Conservation (phyloP, 768 basidiomycete genomes). For the Hericium coralloides region DNA sequence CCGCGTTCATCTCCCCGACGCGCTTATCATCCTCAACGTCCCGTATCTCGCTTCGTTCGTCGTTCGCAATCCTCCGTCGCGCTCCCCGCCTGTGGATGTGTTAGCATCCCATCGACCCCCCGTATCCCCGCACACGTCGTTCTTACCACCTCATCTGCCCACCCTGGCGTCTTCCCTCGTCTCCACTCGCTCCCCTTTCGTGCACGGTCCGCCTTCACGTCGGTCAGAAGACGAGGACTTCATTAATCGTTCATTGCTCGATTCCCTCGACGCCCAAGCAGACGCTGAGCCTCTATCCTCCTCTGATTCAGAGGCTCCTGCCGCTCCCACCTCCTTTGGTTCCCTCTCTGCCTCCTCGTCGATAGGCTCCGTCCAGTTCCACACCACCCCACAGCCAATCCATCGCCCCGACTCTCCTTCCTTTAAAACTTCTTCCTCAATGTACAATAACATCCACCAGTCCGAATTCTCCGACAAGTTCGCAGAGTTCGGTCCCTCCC, state of each 20-base stretch:
- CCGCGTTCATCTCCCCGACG: background rate
- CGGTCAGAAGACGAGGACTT: conserved; percentile 59
- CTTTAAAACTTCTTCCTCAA: conserved; percentile 21
- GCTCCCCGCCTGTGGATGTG: conserved; percentile 19
- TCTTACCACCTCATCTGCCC: conserved; percentile 16
- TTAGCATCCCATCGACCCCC: conserved; percentile 3
- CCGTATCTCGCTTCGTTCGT: conserved; percentile 45
- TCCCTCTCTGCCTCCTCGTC: conserved; percentile 47
- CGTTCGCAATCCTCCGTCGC: conserved; percentile 19
- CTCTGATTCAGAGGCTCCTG: conserved; percentile 40
- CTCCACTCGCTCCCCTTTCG: conserved; percentile 21
- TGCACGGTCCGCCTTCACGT: conserved; percentile 18
- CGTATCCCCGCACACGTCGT: conserved; percentile 15
- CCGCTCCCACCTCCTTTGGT: conserved; percentile 34
- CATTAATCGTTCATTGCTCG: conserved; percentile 78
- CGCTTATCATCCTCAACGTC: conserved; percentile 13
- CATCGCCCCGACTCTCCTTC: conserved; percentile 43
- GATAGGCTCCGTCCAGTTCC: conserved; percentile 38
- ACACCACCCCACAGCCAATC: conserved; percentile 38
- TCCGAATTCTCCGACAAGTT: conserved; percentile 10
- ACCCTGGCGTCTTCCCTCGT: conserved; percentile 26
- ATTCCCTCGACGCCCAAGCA: conserved; percentile 75
- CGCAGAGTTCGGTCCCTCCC: conserved; percentile 12
- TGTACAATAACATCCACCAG: conserved; percentile 20
- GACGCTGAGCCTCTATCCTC: conserved; percentile 64